Evolutionary conservation across 2,329 filamentous ascomycete species (phyloP).

Genomic region (Mariannaea elegans): DNA sequence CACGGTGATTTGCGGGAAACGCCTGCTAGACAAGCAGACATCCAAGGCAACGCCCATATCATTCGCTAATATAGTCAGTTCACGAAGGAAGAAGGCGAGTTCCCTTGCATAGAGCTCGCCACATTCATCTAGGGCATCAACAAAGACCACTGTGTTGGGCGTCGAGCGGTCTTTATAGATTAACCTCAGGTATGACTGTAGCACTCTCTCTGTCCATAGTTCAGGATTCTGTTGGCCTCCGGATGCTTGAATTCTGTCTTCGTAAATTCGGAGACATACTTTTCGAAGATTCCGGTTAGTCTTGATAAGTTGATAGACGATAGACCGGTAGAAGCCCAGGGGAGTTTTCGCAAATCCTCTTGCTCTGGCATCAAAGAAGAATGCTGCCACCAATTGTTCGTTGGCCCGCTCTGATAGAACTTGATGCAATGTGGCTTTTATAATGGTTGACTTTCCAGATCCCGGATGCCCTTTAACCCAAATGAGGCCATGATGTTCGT

Average conservation of each 20-base stretch:
- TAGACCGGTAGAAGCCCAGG: neutral
- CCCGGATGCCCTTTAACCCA: conserved; percentile 19
- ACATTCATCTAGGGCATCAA: conserved; percentile 25
- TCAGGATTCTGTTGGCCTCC: neutral
- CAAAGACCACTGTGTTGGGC: conserved; percentile 8
- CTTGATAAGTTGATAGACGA: conserved; percentile 15
- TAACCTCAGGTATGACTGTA: neutral
- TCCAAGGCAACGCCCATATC: neutral
- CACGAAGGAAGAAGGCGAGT: conserved; percentile 7
- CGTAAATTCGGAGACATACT: neutral
- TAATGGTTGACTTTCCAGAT: conserved; percentile 15
- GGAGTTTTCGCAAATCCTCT: neutral
- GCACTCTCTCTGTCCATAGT: conserved; percentile 4
- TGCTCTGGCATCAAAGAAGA: conserved; percentile 19
- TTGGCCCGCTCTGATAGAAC: neutral
- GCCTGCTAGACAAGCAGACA: conserved; percentile 21
- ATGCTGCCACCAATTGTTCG: conserved; percentile 1
- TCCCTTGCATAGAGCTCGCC: neutral
- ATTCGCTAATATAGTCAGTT: neutral
- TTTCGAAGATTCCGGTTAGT: neutral
- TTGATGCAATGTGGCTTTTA: conserved; percentile 9
- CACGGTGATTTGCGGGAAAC: conserved; percentile 7
- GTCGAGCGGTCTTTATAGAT: neutral
- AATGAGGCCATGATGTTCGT: neutral
- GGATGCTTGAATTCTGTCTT: too few species aligned